Evolutionary conservation across 2,329 filamentous ascomycete genomes (phyloP), one percentile per base, ranked within the genome.

Genomic region (Dactylellina leptospora): DNA sequence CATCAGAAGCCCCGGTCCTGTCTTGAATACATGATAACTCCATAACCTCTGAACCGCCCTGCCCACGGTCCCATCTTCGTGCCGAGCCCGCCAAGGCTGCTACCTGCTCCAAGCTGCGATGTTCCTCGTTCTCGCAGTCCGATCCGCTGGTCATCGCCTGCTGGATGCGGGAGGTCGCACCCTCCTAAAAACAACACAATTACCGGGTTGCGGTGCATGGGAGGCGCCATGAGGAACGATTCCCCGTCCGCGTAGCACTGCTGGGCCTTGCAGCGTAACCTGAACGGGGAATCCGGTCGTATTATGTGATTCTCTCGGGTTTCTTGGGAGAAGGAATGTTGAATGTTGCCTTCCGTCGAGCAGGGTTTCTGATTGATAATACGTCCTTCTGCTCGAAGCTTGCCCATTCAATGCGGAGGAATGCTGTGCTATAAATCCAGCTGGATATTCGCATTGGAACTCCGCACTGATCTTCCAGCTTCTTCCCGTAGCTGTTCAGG

Each of bases 401-500:
- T 51, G 33, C 30, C 40, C 20, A 55, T 54, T 23, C 40, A 11
- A 25, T 20, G 8, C 30, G 10, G 4, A 28, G n/a, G 36, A 38
- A 66, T 48, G 42, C 22, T 11, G 30, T 44, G 13, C 10, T 88
- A 87, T 85, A 99, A 88, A 53, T 90, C 88, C 73, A 91, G 90
- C 72, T 93, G 87, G 77, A 99, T 87, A 48, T 92, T 92, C 47
- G 28, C 68, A 28, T 16, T 28, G 55, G 11, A 27, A 53, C 25
- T 56, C 25, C 25, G 42, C 47, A 47, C 33, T n/a, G 51, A 80
- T 99, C 95, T 74, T 96, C 51, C 40, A 56, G 28, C 93, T 97
- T 97, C 81, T 97, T 95, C n/a, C 95, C 95, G 97, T 80, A 93
- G 95, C 78, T 95, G 87, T 95, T 95, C 97, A 81, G 22, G 8